Evolutionary conservation across 805 yeast species (phyloP), one percentile per base, ranked within the genome.

Genomic region (Pichia rugopelliculosa): DNA sequence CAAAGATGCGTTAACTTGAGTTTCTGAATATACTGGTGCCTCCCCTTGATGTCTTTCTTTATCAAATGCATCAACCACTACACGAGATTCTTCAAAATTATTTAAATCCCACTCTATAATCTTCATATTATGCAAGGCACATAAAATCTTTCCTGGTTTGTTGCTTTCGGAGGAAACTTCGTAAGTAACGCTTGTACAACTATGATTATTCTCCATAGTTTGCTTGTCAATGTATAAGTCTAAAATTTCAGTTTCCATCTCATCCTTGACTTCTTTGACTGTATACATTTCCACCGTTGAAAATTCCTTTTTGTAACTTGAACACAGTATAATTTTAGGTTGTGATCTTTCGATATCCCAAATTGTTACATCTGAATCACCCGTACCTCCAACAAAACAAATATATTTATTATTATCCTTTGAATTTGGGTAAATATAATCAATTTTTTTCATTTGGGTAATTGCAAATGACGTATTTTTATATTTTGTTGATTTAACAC

Each of bases 341-440:
- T 75, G 78, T 18, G 77, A 68, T 22, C 74, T 71, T 9, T 87
- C 80, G 12, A 86, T 71, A 57, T 87, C 91, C 93, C 96, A 86
- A 0, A 87, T 72, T 0, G 84, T 73, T 5, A 84, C 71, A 49
- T 82, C 81, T 0, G 79, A 67, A 4, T 72, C 74, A 2, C 74
- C 72, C 23, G 78, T 73, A 1, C 93, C 95, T 0, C 95, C 95
- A 12, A 77, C 70, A 42, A 85, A 71, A n/a, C 77, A 72, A 11
- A 80, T 68, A 63, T 68, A 74, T 30, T 71, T 65, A 17, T 69
- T 69, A n/a, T 59, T 62, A 18, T 69, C 63, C 15, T 67, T 54
- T 23, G 62, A 59, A 9, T 66, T 39, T 13, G 62, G 63, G 45
- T 61, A 69, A 10, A 62, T 63, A 6, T 62, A 53, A 0, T 84